Conservation (phyloP, 768 basidiomycete genomes). For the Boletus barrowsii region DNA sequence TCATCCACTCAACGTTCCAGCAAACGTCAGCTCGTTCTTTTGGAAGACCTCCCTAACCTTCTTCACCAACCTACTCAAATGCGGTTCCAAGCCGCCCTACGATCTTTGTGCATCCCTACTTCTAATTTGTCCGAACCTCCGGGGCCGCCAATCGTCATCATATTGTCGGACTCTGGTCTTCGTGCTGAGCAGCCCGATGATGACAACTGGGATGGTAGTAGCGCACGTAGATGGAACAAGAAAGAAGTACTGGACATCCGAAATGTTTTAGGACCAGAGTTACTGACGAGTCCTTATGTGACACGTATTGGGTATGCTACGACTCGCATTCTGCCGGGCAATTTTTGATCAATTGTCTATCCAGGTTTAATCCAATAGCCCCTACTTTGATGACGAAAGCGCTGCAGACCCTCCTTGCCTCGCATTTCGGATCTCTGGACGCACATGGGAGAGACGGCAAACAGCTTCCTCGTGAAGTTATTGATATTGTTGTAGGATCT, state of each 20-base stretch:
- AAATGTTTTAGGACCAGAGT: conserved; percentile 63
- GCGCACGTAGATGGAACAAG: conserved; percentile 44
- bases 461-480: conserved; percentile 57
- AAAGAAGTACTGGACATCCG: conserved; percentile 63
- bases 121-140: conserved; percentile 19
- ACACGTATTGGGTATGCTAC: conserved; percentile 70
- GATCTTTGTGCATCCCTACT: conserved; percentile 44
- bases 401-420: conserved; percentile 54
- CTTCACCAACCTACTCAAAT: conserved; percentile 65
- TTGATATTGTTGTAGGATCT: conserved; percentile 75
- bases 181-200: conserved; percentile 60
- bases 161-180: conserved; percentile 80
- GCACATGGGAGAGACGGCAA: conserved; percentile 14
- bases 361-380: conserved; percentile 90
- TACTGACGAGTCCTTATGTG: conserved; percentile 71
- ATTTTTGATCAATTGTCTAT: not conserved
- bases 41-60: conserved; percentile 92
- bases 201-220: conserved; percentile 46
- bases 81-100: conserved; percentile 70
- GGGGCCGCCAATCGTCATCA: conserved; percentile 67
- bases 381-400: conserved; percentile 81
- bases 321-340: not conserved
- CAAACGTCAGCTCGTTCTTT: conserved; percentile 63
- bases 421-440: conserved; percentile 41
- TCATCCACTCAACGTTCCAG: conserved; percentile 1